Base-by-base conservation (phyloP, 768 basidiomycete species). In the Tremella yokohamensis region DNA sequence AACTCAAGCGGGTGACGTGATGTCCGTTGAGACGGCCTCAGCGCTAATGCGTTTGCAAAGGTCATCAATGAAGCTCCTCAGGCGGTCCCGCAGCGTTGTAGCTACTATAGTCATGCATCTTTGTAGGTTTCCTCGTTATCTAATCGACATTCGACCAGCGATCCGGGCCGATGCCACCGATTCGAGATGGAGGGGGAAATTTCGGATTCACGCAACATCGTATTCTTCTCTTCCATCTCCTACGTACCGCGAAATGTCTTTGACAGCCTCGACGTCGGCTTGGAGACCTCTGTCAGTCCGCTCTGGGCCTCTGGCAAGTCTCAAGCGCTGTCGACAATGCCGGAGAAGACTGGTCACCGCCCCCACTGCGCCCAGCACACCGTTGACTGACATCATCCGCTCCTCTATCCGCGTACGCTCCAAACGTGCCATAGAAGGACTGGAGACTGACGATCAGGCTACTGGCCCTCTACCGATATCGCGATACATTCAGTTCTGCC, bases 381-480 rank as follows among this genome's bases (percentile, higher is more conserved):
- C 42, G 4, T 15, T 45, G 42, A 45, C 42, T 18, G 42, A 45
- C 42, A n/a, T 45, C 42, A 45, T 45, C 22, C 42, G 42, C 22
- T 45, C 42, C 4, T 45, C 42, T 16, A 45, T 45, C 42, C n/a
- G 22, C 8, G 42, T 45, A 45, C 42, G 42, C n/a, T 45, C 22
- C 8, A 13, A 22, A 51, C 20, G 22, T 56, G 22, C 29, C 44
- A 15, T 2, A 24, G 29, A 34, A 34, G 29, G 29, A 11, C 29
- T 34, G 29, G 29, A 34, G n/a, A 24, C 39, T 59, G 24, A 56
- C n/a, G 18, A 6, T 15, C 6, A 96, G 92, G 83, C 87, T 1
- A 88, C 88, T 24, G 96, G 96, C 0, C 93, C 96, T 0, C 80
- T 98, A 50, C 84, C 92, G 0, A 84, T 92, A 65, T 82, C 93